A percentile compares a stretch with the other conserved stretches of the same genome.
Evolutionary conservation across 768 basidiomycete species (phyloP).

Genomic region (Lentinula lateritia): DNA sequence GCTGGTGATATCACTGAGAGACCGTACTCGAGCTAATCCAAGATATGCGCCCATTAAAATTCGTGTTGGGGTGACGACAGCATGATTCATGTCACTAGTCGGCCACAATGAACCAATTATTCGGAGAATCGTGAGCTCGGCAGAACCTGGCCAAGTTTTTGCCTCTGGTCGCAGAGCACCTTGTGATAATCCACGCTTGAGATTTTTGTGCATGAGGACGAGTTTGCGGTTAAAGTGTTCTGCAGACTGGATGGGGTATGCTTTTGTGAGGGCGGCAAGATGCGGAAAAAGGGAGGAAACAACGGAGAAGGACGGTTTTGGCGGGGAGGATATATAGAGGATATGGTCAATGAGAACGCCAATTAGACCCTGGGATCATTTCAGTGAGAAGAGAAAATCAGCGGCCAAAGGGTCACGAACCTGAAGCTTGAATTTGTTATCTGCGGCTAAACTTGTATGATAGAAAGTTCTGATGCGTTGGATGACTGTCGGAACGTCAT

Average conservation of each 20-base stretch:
- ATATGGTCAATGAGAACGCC: constrained; percentile 85
- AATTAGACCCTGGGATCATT: constrained; percentile 50
- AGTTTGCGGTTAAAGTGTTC: constrained; percentile 79
- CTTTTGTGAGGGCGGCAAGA: constrained; percentile 67
- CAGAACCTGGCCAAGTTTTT: constrained; percentile 83
- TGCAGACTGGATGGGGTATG: constrained; percentile 79
- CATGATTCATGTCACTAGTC: constrained; percentile 90
- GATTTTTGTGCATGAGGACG: constrained; percentile 88
- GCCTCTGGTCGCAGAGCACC: constrained; percentile 56
- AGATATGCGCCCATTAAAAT: constrained; percentile 91
- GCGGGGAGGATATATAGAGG: constrained; percentile 64
- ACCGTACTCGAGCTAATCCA: constrained; percentile 74
- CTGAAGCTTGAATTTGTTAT: constrained; percentile 91
- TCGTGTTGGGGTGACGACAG: constrained; percentile 80
- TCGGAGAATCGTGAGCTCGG: constrained; percentile 80
- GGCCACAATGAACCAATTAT: constrained; percentile 84
- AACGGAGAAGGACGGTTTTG: constrained; percentile 52
- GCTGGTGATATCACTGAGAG: constrained; percentile 67
- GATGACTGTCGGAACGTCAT: constrained; percentile 73
- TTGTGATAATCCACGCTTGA: constrained; percentile 72
- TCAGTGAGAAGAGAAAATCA: background rate
- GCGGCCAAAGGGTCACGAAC: constrained; percentile 33
- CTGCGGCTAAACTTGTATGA: constrained; percentile 87
- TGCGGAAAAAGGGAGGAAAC: constrained; percentile 72
- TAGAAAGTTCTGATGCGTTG: constrained; percentile 88